Base-by-base conservation (phyloP, 306 rosid species). In the Rosa chinensis region DNA sequence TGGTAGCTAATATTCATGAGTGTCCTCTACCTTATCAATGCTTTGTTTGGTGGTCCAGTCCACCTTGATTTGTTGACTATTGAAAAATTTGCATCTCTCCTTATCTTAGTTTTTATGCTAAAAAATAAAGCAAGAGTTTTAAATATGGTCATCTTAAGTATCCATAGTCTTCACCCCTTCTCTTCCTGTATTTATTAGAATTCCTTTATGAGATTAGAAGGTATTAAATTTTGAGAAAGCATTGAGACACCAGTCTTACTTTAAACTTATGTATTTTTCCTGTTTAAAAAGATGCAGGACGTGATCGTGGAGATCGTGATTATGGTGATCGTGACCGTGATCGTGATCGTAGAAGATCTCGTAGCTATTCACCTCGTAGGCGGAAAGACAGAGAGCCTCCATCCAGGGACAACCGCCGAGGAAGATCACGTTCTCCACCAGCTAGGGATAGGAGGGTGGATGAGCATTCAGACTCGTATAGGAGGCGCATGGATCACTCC, bases 341-440 rank as follows among this genome's bases (percentile, higher is more conserved):
- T 0, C 64, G 64, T 9, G 35, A 66, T 3, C 71, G 14, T 18
- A 78, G 86, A 74, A 72, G 82, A 17, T 81, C 86, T 75, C 80
- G 84, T 44, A 85, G 90, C 81, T 78, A 80, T 66, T 84, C 88
- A 5, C 89, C 86, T 8, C 82, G 42, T 32, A 76, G 80, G 25
- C 48, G 77, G 83, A 83, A 23, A 63, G 91, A 81, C 77, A 81
- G 77, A 78, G 86, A 81, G 74, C 32, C 80, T 40, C 40, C 72
- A 42, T 77, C 88, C n/a, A 79, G 82, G 84, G 82, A 85, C 37
- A 32, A 32, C 56, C 80, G 58, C 62, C 83, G 81, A 50, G 82
- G 86, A 72, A 79, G 87, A 75, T 87, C 87, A 42, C 86, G 79
- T 69, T 87, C 87, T 49, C 88, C 88, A 23, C 69, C 75, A 35